phyloP scores from a whole-genome alignment of 2,329 filamentous ascomycete species.

The Trichophyton mentagrophytes region DNA sequence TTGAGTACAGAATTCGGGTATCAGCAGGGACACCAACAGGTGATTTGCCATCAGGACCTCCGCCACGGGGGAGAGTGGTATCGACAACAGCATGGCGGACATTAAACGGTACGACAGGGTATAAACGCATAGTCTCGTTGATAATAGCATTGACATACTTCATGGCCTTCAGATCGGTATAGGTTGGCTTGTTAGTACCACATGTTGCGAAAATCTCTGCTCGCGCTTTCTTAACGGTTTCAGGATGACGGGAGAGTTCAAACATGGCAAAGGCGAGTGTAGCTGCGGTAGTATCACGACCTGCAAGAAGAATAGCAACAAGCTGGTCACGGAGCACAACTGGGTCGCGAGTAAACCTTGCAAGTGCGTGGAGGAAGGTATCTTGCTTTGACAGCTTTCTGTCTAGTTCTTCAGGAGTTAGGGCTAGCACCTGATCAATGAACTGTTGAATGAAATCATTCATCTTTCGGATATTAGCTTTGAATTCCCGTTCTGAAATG shows the following conservation, averaged over 20 bases:
- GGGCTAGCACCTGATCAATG: slow-evolving; percentile 58
- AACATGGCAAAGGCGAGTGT: slow-evolving; percentile 74
- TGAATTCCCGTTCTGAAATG: slow-evolving; percentile 54
- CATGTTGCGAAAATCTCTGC: slow-evolving; percentile 57
- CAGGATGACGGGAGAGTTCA: slow-evolving; percentile 61
- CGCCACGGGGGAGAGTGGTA: slow-evolving; percentile 60
- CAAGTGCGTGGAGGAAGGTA: slow-evolving; percentile 78
- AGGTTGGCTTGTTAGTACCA: slow-evolving; percentile 50
- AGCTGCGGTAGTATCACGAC: slow-evolving; percentile 68
- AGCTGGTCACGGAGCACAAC: slow-evolving; percentile 69
- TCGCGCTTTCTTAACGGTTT: slow-evolving; percentile 55
- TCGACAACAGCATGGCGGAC: slow-evolving; percentile 58
- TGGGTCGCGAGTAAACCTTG: slow-evolving; percentile 56
- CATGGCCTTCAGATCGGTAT: slow-evolving; percentile 75
- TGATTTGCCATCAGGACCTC: slow-evolving; percentile 35
- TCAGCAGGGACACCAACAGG: slow-evolving; percentile 37
- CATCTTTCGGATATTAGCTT: slow-evolving; percentile 51
- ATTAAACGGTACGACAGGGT: slow-evolving; percentile 70
- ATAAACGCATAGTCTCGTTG: slow-evolving; percentile 65
- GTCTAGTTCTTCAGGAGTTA: slow-evolving; percentile 59
- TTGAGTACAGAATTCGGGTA: slow-evolving; percentile 39
- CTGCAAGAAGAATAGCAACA: slow-evolving; percentile 68
- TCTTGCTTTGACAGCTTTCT: slow-evolving; percentile 58
- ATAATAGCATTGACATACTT: slow-evolving; percentile 60
- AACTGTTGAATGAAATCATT: slow-evolving; percentile 65